Evolutionary conservation across 2,329 filamentous ascomycete genomes (phyloP).

Genomic region (Verticillium klebahnii): DNA sequence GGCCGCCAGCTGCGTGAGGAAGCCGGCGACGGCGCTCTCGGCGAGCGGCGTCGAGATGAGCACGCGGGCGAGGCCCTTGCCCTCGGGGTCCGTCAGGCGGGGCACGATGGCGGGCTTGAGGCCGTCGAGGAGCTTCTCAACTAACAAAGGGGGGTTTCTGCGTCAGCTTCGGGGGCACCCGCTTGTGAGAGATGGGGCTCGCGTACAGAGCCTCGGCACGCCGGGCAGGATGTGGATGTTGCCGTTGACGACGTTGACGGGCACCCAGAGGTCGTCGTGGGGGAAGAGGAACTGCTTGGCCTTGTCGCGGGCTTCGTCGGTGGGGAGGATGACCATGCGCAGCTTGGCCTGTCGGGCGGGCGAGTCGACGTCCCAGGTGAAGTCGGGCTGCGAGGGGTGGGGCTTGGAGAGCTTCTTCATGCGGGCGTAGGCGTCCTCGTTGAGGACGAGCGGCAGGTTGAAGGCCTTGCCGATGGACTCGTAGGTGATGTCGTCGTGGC

Average conservation of each 20-base stretch:
- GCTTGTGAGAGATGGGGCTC: background rate
- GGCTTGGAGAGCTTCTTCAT: conserved; percentile 81
- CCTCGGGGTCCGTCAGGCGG: conserved; percentile 72
- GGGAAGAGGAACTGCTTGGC: conserved; percentile 75
- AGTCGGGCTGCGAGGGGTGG: conserved; percentile 66
- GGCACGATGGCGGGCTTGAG: conserved; percentile 67
- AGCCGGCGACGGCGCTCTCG: conserved; percentile 81
- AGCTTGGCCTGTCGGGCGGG: conserved; percentile 75
- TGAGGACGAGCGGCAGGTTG: conserved; percentile 67
- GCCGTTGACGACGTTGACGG: conserved; percentile 80
- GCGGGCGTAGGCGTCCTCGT: conserved; percentile 69
- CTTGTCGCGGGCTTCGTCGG: conserved; percentile 60
- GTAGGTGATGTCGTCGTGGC: conserved; percentile 98
- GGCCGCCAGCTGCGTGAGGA: conserved; percentile 72
- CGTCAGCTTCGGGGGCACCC: background rate
- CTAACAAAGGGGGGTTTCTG: conserved; percentile 23
- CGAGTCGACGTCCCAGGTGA: conserved; percentile 81
- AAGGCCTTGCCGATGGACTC: conserved; percentile 91
- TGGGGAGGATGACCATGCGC: conserved; percentile 85
- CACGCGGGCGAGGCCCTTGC: conserved; percentile 73
- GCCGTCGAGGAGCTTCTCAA: conserved; percentile 72
- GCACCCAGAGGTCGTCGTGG: conserved; percentile 82
- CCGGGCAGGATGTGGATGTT: conserved; percentile 93
- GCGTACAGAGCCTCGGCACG: conserved; percentile 71
- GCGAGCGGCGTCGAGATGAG: conserved; percentile 82